Evolutionary conservation across 768 basidiomycete species (phyloP).

Genomic region (Kondoa subrosea): DNA sequence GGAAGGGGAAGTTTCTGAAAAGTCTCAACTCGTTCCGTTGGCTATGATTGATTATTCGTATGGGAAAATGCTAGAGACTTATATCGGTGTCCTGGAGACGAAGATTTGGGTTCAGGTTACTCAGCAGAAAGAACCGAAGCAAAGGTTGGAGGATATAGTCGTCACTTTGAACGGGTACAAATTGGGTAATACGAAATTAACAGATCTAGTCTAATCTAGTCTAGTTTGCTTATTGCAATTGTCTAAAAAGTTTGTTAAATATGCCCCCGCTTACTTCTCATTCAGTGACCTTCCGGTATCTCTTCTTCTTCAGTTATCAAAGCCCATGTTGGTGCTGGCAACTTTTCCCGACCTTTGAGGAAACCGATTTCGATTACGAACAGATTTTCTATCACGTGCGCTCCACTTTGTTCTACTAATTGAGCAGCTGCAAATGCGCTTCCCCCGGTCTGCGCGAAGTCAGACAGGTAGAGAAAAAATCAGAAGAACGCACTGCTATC

Average conservation of each 20-base stretch:
- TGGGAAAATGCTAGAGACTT: too few relatives aligned
- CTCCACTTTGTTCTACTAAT: conserved; percentile 65
- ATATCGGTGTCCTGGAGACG: too few relatives aligned
- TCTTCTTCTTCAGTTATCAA: conserved; percentile 60
- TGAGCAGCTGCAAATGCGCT: conserved; percentile 85
- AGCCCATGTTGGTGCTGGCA: conserved; percentile 76
- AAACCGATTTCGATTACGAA: conserved; percentile 64
- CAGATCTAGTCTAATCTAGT: too few relatives aligned
- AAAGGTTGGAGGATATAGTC: not conserved
- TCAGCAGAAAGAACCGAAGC: not conserved
- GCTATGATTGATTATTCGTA: not conserved
- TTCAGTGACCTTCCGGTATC: not conserved
- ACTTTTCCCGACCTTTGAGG: conserved; percentile 55
- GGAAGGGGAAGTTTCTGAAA: conserved; percentile 11
- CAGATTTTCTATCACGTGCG: conserved; percentile 73
- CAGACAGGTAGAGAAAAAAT: conserved; percentile 7
- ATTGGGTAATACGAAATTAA: not conserved
- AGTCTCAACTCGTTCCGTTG: not conserved
- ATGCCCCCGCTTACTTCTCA: not conserved
- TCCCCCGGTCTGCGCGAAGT: conserved; percentile 46
- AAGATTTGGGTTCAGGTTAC: not conserved
- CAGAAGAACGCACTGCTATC: conserved; percentile 63
- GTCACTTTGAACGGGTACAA: not conserved
- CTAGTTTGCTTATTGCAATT: too few relatives aligned
- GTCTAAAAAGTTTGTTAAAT: too few relatives aligned